Conservation (phyloP, 2,329 filamentous ascomycete species). For the Chaetoscypha palmicola region DNA sequence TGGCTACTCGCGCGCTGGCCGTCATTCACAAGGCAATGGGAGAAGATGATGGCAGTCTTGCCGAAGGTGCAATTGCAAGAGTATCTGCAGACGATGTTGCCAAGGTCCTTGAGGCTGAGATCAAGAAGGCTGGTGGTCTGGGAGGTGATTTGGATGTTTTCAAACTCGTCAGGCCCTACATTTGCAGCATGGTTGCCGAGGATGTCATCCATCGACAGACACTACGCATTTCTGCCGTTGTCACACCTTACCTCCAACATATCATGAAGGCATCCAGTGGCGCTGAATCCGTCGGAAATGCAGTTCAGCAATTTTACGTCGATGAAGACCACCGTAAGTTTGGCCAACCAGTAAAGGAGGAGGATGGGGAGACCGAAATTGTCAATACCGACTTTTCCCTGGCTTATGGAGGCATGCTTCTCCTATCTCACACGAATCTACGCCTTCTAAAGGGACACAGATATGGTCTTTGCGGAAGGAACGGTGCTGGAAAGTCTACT, state of each 20-base stretch:
- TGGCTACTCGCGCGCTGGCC: conserved; percentile 72
- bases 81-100: conserved; percentile 66
- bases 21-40: conserved; percentile 95
- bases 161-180: conserved; percentile 62
- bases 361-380: conserved; percentile 90
- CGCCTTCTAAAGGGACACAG: conserved; percentile 92
- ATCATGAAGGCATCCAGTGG: conserved; percentile 58
- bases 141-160: conserved; percentile 57
- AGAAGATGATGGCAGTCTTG: conserved; percentile 53
- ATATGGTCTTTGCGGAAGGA: conserved; percentile 93
- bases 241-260: conserved; percentile 69
- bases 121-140: conserved; percentile 62
- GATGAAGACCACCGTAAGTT: conserved; percentile 83
- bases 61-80: conserved; percentile 50
- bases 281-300: conserved; percentile 57
- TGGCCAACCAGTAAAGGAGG: conserved; percentile 76
- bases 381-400: conserved; percentile 97
- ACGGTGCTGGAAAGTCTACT: conserved; percentile 98
- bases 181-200: conserved; percentile 78
- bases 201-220: conserved; percentile 79
- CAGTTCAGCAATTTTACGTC: conserved; percentile 70
- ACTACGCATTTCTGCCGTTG: conserved; percentile 59
- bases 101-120: conserved; percentile 65
- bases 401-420: conserved; percentile 93
- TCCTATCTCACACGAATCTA: conserved; percentile 92